Percentiles rank a stretch among this genome's conserved stretches.
Evolutionary conservation across 2,329 filamentous ascomycete genomes (phyloP).

Genomic region (Verticillium nubilum): DNA sequence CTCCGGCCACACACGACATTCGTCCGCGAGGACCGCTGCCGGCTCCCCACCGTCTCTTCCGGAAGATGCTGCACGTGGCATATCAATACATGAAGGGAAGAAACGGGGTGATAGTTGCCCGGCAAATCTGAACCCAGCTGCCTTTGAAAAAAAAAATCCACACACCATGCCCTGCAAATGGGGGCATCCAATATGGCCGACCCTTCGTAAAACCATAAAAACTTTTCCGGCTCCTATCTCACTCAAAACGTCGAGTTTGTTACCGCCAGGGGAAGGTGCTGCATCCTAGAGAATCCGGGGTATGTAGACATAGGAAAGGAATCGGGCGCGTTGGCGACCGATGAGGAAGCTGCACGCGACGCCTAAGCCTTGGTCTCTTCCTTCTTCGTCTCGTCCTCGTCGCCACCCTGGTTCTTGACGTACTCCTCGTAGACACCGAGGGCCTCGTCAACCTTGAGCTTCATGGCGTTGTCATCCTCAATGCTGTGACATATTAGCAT

Average conservation of each 20-base stretch:
- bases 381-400: conserved; percentile 48
- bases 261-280: neutral
- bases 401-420: conserved; percentile 71
- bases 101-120: neutral
- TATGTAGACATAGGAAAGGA: conserved; percentile 15
- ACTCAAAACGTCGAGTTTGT: neutral
- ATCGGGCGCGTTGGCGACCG: conserved; percentile 9
- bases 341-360: conserved; percentile 1
- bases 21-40: neutral
- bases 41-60: neutral
- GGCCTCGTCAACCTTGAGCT: conserved; percentile 95
- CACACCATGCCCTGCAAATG: neutral
- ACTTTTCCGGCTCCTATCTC: neutral
- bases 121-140: neutral
- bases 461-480: conserved; percentile 82
- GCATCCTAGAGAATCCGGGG: conserved; percentile 1
- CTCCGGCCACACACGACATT: neutral
- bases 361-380: conserved; percentile 35
- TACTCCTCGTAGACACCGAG: conserved; percentile 98
- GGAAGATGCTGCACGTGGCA: neutral
- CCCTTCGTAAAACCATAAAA: neutral
- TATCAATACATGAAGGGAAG: neutral
- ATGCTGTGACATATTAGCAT: conserved; percentile 53
- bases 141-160: neutral
- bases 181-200: neutral